Conservation (phyloP, 2,329 filamentous ascomycete genomes). For the Xylaria arbuscula region DNA sequence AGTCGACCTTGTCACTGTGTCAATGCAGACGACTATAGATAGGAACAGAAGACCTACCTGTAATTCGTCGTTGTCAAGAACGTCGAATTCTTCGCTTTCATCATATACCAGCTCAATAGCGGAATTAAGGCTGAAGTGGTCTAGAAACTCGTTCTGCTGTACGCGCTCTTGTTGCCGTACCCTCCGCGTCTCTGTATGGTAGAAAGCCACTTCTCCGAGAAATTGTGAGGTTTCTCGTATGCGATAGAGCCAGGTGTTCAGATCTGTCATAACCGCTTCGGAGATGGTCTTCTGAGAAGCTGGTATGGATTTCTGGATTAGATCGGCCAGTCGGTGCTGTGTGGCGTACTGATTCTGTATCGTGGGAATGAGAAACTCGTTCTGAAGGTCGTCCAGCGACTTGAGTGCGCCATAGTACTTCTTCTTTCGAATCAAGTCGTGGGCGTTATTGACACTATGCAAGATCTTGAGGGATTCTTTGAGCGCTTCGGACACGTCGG, state of each 20-base stretch:
- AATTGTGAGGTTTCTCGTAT: constrained; percentile 97
- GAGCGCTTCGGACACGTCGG: constrained; percentile 88
- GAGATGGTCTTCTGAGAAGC: constrained; percentile 92
- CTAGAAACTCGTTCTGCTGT: constrained; percentile 78
- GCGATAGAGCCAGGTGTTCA: constrained; percentile 96
- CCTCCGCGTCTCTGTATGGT: constrained; percentile 90
- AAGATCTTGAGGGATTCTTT: constrained; percentile 93
- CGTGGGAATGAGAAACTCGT: constrained; percentile 83
- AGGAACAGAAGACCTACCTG: constrained; percentile 55
- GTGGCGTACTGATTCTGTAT: constrained; percentile 87
- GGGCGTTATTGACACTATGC: constrained; percentile 91
- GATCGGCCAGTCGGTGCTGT: constrained; percentile 92
- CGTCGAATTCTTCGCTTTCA: constrained; percentile 94
- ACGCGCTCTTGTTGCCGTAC: constrained; percentile 84
- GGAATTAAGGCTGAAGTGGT: constrained; percentile 91
- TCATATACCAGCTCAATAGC: constrained; percentile 95
- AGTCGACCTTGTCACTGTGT: constrained; percentile 71
- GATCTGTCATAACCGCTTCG: constrained; percentile 94
- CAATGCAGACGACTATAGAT: not conserved
- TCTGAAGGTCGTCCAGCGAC: constrained; percentile 93
- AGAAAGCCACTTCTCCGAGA: constrained; percentile 94
- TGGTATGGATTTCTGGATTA: constrained; percentile 96
- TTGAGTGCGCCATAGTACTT: constrained; percentile 96
- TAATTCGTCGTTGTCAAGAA: constrained; percentile 93
- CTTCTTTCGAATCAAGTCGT: constrained; percentile 90